phyloP scores from a whole-genome alignment of 2,329 filamentous ascomycete species.

The Apiospora rasikravindrae region DNA sequence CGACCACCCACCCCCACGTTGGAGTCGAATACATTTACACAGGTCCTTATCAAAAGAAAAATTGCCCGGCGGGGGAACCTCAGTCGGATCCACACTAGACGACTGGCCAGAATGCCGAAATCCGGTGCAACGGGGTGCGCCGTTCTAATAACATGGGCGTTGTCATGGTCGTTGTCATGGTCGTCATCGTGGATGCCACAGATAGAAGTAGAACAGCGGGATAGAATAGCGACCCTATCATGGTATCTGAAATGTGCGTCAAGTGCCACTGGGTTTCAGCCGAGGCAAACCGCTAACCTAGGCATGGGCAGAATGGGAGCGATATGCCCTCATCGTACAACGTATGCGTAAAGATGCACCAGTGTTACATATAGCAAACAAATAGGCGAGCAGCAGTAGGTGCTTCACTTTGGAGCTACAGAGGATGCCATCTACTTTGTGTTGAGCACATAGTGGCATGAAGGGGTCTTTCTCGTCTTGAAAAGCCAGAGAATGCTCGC shows the following conservation, averaged over 20 bases:
- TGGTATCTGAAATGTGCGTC: background rate
- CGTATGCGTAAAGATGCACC: background rate
- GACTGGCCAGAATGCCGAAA: background rate
- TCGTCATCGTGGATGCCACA: background rate
- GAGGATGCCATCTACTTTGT: background rate
- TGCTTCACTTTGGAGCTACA: background rate
- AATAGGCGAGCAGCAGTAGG: background rate
- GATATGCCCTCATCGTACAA: background rate
- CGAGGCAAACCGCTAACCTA: background rate
- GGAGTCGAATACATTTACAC: background rate
- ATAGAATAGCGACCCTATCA: background rate
- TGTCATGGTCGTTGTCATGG: too few relatives aligned
- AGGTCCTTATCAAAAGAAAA: background rate
- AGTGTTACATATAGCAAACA: background rate
- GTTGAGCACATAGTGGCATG: background rate
- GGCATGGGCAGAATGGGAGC: background rate
- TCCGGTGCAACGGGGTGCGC: background rate
- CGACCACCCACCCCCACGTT: background rate
- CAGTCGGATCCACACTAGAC: background rate
- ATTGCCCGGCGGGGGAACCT: background rate
- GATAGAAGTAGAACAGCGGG: background rate
- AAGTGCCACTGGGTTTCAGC: background rate
- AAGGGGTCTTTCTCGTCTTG: background rate
- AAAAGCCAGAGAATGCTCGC: background rate
- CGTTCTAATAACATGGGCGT: background rate